phyloP scores from a whole-genome alignment of 164 flowering plant species.

The Vitis vinifera region DNA sequence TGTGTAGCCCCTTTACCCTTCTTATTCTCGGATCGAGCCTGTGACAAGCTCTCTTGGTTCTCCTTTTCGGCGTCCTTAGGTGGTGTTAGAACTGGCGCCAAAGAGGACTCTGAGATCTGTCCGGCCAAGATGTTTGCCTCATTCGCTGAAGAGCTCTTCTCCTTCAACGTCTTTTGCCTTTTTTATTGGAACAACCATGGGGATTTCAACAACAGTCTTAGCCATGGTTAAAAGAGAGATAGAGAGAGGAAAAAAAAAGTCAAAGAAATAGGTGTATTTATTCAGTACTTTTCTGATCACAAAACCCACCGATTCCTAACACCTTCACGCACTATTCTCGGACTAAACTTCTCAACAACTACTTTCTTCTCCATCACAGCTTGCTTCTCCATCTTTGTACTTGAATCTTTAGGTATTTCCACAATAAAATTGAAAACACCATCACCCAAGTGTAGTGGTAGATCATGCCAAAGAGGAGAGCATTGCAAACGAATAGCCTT shows the following conservation, averaged over 20 bases:
- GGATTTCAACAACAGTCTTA: background rate
- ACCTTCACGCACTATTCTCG: too few relatives aligned
- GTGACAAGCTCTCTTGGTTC: slow-evolving; percentile 47
- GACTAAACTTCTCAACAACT: too few relatives aligned
- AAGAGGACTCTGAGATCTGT: slow-evolving; percentile 27
- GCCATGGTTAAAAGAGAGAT: slow-evolving; percentile 32
- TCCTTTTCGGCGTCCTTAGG: slow-evolving; percentile 37
- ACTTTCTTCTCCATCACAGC: too few relatives aligned
- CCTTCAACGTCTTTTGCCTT: slow-evolving; percentile 58
- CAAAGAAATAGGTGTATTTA: background rate
- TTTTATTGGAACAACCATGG: slow-evolving; percentile 30
- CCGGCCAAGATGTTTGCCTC: slow-evolving; percentile 57
- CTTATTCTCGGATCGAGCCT: slow-evolving; percentile 28
- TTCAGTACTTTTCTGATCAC: too few relatives aligned
- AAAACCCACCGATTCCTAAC: too few relatives aligned
- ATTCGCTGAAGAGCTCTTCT: slow-evolving; percentile 44
- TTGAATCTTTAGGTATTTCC: too few relatives aligned
- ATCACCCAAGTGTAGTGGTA: too few relatives aligned
- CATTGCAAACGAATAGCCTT: too few relatives aligned
- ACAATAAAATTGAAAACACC: too few relatives aligned
- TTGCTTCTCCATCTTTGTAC: too few relatives aligned
- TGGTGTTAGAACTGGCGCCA: slow-evolving; percentile 16
- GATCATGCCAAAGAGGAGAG: too few relatives aligned
- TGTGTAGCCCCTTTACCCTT: slow-evolving; percentile 9
- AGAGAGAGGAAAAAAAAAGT: slow-evolving; percentile 6